Base-by-base conservation (phyloP, 805 yeast genomes). In the Pichia kluyveri region DNA sequence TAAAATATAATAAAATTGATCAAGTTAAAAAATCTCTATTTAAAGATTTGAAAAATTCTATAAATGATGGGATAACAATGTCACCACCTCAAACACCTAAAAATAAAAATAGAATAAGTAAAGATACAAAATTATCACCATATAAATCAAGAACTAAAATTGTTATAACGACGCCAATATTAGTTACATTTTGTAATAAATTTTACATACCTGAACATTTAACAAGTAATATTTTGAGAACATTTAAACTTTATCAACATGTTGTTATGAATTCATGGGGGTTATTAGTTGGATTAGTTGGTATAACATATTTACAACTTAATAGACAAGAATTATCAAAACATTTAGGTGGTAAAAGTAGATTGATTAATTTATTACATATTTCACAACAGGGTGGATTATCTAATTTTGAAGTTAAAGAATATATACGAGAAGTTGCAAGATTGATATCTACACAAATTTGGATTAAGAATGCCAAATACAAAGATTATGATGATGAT, bases 231-330 rank as follows among this genome's bases (percentile, higher is more conserved):
- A 68, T 84, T 42, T 50, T 82, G 10, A 72, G 71, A 39, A 73
- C 80, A 1, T 83, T 73, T 54, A 63, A 70, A 38, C 61, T 68
- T 4, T 77, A 78, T 56, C 70, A 73, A 42, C 70, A 72, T 41
- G 77, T 78, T 53, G 73, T 82, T 38, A 74, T 74, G 36, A 79
- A 76, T 49, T 82, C 81, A 38, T 83, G 89, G 88, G 78, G 80
- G 8, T 60, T 84, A 23, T 76, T 83, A 3, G 80, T 86, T 59
- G 90, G 90, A 0, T 59, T 84, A 52, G 71, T 83, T 0, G 69
- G 82, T 36, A 74, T 82, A 18, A 80, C 82, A 14, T 79, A 78
- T 47, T 66, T 71, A 18, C 69, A 80, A 15, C 69, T 83, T 32
- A 79, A 80, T 59, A 71, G 74, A 48, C 68, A 68, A 23, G 59